Evolutionary conservation across 176 grass and related monocot genomes (phyloP), one percentile per base, ranked within the genome.

Genomic region (Carex cristatella): DNA sequence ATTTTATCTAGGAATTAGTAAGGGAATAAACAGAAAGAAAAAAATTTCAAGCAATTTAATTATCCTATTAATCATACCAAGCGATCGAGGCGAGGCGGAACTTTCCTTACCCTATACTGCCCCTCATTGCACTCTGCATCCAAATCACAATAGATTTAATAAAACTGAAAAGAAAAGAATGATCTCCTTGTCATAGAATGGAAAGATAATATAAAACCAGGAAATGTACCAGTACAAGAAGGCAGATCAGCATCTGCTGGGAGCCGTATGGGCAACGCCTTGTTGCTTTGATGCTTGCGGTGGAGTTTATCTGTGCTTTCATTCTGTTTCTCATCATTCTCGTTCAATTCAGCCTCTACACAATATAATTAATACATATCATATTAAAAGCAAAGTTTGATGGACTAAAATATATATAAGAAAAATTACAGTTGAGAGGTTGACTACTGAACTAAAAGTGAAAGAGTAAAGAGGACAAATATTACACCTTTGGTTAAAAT

Each of bases 161-260:
- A 81, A 61, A 8, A 18, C 12, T 38, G 37, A 58, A 54, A 31
- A 2, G 55, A 67, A 60, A 80, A 67, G 4, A 0, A 23, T 46
- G 44, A 46, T 55, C 46, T 31, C 19, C 61, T 28, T 63, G 1
- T 63, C 19, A 28, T 63, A 27, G 19, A 27, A 63, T 9, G 18
- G 23, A 63, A 63, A 27, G n/a, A 63, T 10, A 56, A 77, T 49
- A 77, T 32, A 51, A 13, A 49, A 53, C 10, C 81, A 63, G 89
- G 18, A 94, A 72, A 48, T 70, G 4, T 84, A 94, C 95, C 95
- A 83, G 95, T 93, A 84, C 89, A 98, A 70, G 88, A 88, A 69
- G 95, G 92, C 88, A 98, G 85, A 98, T 98, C 89, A 28, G 95
- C 95, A 81, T 91, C 91, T 65, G 86, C 87, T 88, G 95, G 95